Evolutionary conservation across 352 stramenopile species (phyloP), one percentile per base, ranked within the genome.

Genomic region (Aphanomyces invadans): DNA sequence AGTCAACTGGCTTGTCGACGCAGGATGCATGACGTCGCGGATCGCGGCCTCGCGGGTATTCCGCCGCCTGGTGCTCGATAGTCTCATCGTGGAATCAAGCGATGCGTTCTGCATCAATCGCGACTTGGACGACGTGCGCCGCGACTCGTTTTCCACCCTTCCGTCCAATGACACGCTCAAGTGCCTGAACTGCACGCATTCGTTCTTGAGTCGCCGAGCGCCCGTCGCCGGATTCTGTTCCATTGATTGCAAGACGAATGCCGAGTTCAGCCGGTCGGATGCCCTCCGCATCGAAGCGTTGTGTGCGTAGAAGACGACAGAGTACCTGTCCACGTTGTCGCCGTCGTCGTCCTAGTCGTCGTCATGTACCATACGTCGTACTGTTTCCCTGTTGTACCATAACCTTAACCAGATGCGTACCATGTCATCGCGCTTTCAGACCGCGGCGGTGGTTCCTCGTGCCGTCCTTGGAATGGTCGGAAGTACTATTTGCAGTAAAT

Each of bases 231-330:
- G 80, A 54, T 92, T 92, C 63, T 92, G 82, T 74, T 90, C 79
- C 3, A 90, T 92, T 64, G 84, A 92, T 76, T 92, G 84, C 76
- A 92, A 92, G 74, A 92, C 82, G 29, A 91, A 90, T 70, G 73
- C 84, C 11, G 60, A 59, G 38, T 67, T 67, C 21, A 67, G 60
- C 19, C 60, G 48, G 19, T 57, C 60, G 12, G 60, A 67, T 44
- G 38, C 12, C 10, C 29, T 67, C 11, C 60, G 60, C 21, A 44
- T 44, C 23, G 26, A 67, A 25, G 38, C 25, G 46, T 32, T 67
- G n/a, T 67, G 60, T 21, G 38, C 38, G 15, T 67, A 67, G 60
- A n/a, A n/a, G n/a, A n/a, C n/a, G n/a, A n/a, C n/a, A n/a, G n/a
- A 67, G 1, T 25, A 19, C n/a, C 4, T 19, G 17, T 48, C 15